These are phyloP conservation scores for Myxozyma nipponensis DNA, from an alignment of 805 yeast species.

Conservation along the genomic window DNA sequence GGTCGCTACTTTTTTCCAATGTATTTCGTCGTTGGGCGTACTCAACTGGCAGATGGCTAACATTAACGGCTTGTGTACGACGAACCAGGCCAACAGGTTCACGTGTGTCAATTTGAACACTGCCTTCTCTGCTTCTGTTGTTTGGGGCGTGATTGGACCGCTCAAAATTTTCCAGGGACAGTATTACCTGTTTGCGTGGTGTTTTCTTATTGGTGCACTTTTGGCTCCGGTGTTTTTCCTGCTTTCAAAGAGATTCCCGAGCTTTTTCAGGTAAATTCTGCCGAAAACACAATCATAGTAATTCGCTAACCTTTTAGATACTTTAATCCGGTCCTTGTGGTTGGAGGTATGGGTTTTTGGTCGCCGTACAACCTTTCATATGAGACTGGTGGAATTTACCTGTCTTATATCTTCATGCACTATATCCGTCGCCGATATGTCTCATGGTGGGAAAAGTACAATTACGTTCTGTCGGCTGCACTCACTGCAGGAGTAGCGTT, in stretches of 20 bases:
- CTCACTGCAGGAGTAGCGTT: constrained; percentile 65
- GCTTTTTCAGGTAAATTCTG: constrained; percentile 1
- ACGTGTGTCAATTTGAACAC: constrained; percentile 47
- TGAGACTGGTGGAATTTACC: constrained; percentile 27
- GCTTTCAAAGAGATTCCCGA: constrained; percentile 3
- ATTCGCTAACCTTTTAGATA: neutral
- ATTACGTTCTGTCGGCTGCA: constrained; percentile 62
- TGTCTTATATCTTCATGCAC: constrained; percentile 55
- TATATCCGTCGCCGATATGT: constrained; percentile 52
- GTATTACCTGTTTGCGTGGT: constrained; percentile 54
- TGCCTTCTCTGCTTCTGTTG: constrained; percentile 53
- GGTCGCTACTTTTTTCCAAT: constrained; percentile 45
- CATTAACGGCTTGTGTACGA: constrained; percentile 44
- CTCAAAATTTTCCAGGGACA: constrained; percentile 53
- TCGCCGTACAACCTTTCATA: constrained; percentile 34
- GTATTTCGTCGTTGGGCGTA: constrained; percentile 44
- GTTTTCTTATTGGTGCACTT: constrained; percentile 58
- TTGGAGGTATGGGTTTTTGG: constrained; percentile 41
- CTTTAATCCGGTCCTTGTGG: constrained; percentile 16
- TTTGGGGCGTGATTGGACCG: constrained; percentile 69
- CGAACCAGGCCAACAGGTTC: constrained; percentile 45
- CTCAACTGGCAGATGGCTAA: constrained; percentile 42
- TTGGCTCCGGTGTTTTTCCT: constrained; percentile 24
- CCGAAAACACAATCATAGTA: no score
- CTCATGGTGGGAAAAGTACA: constrained; percentile 75